Evolutionary conservation across 2,329 filamentous ascomycete genomes (phyloP).

Genomic region (Rasamsonia emersonii): DNA sequence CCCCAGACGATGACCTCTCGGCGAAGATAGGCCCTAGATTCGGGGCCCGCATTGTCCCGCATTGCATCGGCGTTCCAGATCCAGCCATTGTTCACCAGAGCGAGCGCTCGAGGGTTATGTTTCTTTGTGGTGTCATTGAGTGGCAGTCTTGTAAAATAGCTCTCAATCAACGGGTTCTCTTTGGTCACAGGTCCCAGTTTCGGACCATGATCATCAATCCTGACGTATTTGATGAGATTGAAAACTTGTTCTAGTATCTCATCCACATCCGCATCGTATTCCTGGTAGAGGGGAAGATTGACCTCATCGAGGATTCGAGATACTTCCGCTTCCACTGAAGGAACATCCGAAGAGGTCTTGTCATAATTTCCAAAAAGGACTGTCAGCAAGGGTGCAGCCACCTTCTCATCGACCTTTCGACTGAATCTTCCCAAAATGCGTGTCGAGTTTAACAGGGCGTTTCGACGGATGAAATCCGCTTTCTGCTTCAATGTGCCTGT

Average conservation of each 20-base stretch:
- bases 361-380: conserved; percentile 60
- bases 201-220: conserved; percentile 85
- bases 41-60: conserved; percentile 82
- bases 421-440: conserved; percentile 72
- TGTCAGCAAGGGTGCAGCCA: conserved; percentile 61
- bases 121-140: conserved; percentile 67
- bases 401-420: conserved; percentile 58
- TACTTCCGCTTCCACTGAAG: conserved; percentile 45
- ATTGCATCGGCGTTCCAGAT: conserved; percentile 96
- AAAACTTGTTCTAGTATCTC: conserved; percentile 85
- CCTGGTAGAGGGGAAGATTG: conserved; percentile 81
- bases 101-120: conserved; percentile 66
- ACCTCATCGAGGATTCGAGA: conserved; percentile 65
- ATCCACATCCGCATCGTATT: conserved; percentile 76
- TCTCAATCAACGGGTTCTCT: conserved; percentile 75
- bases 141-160: conserved; percentile 88
- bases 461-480: conserved; percentile 52
- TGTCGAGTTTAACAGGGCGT: conserved; percentile 63
- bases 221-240: conserved; percentile 90
- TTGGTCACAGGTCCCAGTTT: conserved; percentile 71
- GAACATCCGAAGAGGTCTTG: conserved; percentile 34
- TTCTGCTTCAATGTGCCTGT: conserved; percentile 50
- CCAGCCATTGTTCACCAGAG: conserved; percentile 94
- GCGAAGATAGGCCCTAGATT: conserved; percentile 86
- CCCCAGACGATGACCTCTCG: conserved; percentile 97